Base-by-base conservation (phyloP, 768 basidiomycete species). In the Suillus subluteus region DNA sequence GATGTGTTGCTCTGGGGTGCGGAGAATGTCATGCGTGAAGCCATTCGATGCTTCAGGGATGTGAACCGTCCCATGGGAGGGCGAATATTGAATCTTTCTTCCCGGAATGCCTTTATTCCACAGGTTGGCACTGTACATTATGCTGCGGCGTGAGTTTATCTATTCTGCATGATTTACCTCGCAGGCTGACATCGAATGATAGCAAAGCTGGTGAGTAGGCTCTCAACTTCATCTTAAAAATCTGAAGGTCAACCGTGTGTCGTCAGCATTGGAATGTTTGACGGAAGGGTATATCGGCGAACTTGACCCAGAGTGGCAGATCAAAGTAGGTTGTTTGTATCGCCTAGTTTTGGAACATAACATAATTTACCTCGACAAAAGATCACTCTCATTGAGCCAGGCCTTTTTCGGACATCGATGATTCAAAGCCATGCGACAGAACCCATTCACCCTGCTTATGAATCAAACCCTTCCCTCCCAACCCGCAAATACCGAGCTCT, bases 1-100 rank as follows among this genome's bases (percentile, higher is more conserved):
- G 82, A 83, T 52, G 73, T 74, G 64, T 68, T 77, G 63, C 74
- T 74, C 63, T 79, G 77, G 78, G 76, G 78, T 44, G 74, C 78
- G 8, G 67, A 65, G 16, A 72, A 69, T 41, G 76, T 80, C 11
- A 76, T 74, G 62, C 71, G 52, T 43, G 77, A 76, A 65, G 80
- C 81, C 12, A 66, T 82, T 32, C 63, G 59, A 41, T 73, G 75
- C 64, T 80, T 82, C 70, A 74, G 80, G 23, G 80, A 82, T 23
- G 62, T 75, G 3, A 82, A 82, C 63, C 72, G 65, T 3, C 75
- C 80, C 12, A 66, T 66, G 30, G 80, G 79, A 3, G 81, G 80
- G 21, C 69, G 73, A 9, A 48, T 81, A 37, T 66, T 82, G 55
- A 78, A 80, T 62, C 67, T 73, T 12, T 75, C 76, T 35, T 81